Evolutionary conservation across 139 green algal genomes (phyloP).

Genomic region (Yamagishiella unicocca): DNA sequence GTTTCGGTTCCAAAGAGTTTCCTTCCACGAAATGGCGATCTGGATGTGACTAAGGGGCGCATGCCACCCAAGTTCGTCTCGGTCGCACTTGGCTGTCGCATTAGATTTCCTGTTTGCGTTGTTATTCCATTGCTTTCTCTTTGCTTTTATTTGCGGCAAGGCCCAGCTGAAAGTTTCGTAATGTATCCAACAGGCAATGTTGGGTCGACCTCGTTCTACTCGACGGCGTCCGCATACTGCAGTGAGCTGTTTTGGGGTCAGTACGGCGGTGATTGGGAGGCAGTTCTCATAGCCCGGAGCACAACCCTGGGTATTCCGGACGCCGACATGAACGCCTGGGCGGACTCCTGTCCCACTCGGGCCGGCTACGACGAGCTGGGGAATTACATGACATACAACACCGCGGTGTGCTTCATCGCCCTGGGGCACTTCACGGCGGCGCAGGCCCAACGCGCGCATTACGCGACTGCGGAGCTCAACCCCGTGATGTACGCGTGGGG

Average conservation of each 20-base stretch:
- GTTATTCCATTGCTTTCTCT: neutral
- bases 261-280: neutral
- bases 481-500: constrained; percentile 4
- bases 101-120: neutral
- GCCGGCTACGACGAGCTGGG: neutral
- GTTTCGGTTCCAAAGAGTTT: neutral
- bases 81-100: neutral
- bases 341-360: neutral
- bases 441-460: too few species aligned
- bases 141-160: neutral
- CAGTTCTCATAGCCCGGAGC: neutral
- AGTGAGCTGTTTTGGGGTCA: neutral
- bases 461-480: constrained; percentile 5
- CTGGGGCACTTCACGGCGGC: too few species aligned
- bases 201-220: neutral
- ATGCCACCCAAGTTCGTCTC: neutral
- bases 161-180: neutral
- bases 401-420: too few species aligned
- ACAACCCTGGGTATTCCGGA: neutral
- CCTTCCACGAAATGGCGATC: neutral
- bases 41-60: neutral
- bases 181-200: too few species aligned
- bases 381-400: too few species aligned
- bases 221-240: neutral
- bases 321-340: too few species aligned